These are phyloP conservation scores for Sarocladium strictum DNA, from an alignment of 2,329 filamentous ascomycete species.

Conservation along the genomic window DNA sequence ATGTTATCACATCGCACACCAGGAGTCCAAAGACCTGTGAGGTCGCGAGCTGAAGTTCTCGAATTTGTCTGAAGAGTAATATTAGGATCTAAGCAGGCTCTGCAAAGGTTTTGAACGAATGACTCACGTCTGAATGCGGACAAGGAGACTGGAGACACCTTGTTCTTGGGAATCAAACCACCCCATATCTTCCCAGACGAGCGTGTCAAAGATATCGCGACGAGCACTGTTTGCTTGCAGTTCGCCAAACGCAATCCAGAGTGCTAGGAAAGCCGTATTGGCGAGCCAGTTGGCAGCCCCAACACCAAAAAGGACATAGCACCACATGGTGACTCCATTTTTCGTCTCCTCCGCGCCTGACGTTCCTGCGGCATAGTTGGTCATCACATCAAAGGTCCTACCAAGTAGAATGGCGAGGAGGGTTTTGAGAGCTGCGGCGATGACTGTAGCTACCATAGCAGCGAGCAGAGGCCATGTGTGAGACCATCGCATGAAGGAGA, in stretches of 20 bases:
- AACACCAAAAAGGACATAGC: constrained; percentile 55
- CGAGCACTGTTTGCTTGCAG: constrained; percentile 65
- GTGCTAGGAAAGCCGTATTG: constrained; percentile 58
- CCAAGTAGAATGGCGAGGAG: constrained; percentile 66
- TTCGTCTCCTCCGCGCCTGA: constrained; percentile 47
- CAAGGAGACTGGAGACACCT: constrained; percentile 66
- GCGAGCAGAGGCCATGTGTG: constrained; percentile 50
- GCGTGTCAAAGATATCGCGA: constrained; percentile 55
- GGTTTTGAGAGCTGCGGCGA: constrained; percentile 59
- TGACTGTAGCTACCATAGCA: constrained; percentile 50
- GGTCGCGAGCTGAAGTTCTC: constrained; percentile 73
- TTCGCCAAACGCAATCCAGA: constrained; percentile 78
- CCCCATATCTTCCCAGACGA: constrained; percentile 67
- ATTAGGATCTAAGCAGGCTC: background rate
- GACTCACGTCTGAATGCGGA: constrained; percentile 66
- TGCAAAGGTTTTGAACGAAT: background rate
- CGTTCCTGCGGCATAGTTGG: constrained; percentile 54
- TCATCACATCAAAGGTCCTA: constrained; percentile 65
- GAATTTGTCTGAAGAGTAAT: constrained; percentile 57
- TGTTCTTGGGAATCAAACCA: constrained; percentile 77
- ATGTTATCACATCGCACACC: constrained; percentile 57
- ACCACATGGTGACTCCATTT: constrained; percentile 50
- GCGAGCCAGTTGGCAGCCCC: constrained; percentile 61
- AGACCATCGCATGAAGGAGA: constrained; percentile 61
- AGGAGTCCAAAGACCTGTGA: constrained; percentile 74